Evolutionary conservation across 306 rosid genomes (phyloP).

Genomic region (Casuarina cunninghamiana): DNA sequence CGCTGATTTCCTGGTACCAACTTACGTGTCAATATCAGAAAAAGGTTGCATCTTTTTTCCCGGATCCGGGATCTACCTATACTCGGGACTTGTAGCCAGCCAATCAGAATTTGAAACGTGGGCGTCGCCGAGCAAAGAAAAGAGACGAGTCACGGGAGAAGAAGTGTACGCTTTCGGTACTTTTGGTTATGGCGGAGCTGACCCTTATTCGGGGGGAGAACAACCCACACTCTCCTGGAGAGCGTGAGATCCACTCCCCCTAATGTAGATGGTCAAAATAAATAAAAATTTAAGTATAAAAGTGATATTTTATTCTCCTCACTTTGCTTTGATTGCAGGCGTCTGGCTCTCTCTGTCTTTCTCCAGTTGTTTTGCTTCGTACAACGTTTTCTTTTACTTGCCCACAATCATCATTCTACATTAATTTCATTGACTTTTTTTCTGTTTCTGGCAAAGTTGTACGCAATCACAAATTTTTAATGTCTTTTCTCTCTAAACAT

Average conservation of each 20-base stretch:
- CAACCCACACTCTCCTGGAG: not conserved
- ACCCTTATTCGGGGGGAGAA: not conserved
- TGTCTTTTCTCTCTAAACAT: no score
- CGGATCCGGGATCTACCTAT: conserved; percentile 11
- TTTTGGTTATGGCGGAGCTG: not conserved
- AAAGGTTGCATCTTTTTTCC: conserved; percentile 19
- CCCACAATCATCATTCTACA: no score
- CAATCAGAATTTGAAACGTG: conserved; percentile 25
- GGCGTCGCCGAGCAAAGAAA: not conserved
- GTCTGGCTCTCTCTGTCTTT: no score
- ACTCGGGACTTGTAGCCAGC: not conserved
- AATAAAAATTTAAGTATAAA: no score
- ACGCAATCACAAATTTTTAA: no score
- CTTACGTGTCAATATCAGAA: conserved; percentile 2
- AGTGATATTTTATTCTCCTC: no score
- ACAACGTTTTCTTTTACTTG: no score
- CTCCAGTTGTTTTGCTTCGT: no score
- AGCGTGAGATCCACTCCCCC: not conserved
- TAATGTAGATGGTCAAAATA: no score
- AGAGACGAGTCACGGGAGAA: not conserved
- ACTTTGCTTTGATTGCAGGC: no score
- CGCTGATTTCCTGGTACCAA: not conserved
- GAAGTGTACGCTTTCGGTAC: not conserved
- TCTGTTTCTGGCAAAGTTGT: no score
- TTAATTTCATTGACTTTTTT: no score